Percentiles rank a stretch among this genome's conserved stretches.
Conservation (phyloP, 2,329 filamentous ascomycete genomes). For the Aaosphaeria pasadenensis region DNA sequence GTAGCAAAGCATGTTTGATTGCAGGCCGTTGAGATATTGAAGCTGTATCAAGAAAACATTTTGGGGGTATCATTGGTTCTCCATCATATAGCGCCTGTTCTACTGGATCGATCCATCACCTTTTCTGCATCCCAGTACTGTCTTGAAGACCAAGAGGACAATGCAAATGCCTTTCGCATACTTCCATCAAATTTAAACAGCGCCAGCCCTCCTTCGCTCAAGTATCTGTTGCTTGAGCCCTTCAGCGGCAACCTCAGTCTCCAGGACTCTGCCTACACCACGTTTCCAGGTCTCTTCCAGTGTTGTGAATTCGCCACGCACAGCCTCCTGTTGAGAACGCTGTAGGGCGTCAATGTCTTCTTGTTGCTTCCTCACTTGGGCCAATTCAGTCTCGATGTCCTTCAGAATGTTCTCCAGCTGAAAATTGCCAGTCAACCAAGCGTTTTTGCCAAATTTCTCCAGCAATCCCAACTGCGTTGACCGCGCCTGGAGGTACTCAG, state of each 20-base stretch:
- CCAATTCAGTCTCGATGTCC: conserved; percentile 71
- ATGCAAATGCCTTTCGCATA: neutral
- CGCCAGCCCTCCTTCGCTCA: conserved; percentile 31
- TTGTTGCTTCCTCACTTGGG: conserved; percentile 62
- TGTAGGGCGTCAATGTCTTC: conserved; percentile 72
- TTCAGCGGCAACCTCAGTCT: conserved; percentile 84
- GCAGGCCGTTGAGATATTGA: no score
- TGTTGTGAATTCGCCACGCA: conserved; percentile 67
- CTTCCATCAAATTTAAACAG: conserved; percentile 14
- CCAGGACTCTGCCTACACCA: conserved; percentile 74
- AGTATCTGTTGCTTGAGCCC: conserved; percentile 49
- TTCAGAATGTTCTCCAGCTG: conserved; percentile 71
- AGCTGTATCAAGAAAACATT: no score
- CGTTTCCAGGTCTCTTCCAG: conserved; percentile 77
- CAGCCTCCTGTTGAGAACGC: conserved; percentile 66
- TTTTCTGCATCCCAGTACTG: no score
- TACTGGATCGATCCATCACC: no score
- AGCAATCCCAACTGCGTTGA: conserved; percentile 68
- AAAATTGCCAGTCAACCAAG: conserved; percentile 85
- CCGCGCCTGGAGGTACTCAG: conserved; percentile 56
- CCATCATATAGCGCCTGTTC: no score
- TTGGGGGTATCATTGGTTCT: no score
- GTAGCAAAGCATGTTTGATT: no score
- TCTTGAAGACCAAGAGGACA: neutral
- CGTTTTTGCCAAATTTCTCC: conserved; percentile 79